Conservation (phyloP, 2,329 filamentous ascomycete genomes). For the Aureobasidium sp. region DNA sequence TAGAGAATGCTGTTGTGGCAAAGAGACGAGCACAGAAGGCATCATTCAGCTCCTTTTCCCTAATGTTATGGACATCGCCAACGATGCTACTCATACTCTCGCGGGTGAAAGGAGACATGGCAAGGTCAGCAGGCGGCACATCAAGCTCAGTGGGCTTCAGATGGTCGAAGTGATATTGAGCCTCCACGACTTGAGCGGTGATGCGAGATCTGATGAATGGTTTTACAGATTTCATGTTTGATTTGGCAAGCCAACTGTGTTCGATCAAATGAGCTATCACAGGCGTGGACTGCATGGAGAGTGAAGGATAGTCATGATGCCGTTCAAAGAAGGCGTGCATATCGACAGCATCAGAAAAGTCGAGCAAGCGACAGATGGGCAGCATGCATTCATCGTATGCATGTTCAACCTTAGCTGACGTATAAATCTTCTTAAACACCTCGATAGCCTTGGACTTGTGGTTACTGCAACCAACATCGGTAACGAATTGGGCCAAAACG, state of each 20-base stretch:
- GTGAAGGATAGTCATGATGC: conserved; percentile 33
- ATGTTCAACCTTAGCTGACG: conserved; percentile 28
- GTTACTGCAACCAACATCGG: conserved; percentile 19
- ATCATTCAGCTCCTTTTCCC: conserved; percentile 52
- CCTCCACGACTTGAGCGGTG: background rate
- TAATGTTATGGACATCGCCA: conserved; percentile 37
- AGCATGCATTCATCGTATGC: conserved; percentile 38
- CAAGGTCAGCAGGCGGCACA: background rate
- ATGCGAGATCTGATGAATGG: background rate
- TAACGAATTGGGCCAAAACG: conserved; percentile 13
- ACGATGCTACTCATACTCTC: conserved; percentile 30
- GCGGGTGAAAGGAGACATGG: conserved; percentile 17
- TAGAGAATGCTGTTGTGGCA: conserved; percentile 65
- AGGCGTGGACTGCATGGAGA: conserved; percentile 26
- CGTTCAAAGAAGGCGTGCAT: conserved; percentile 37
- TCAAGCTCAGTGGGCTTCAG: background rate
- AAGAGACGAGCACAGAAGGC: conserved; percentile 72
- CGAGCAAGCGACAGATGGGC: conserved; percentile 7
- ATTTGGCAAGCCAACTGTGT: background rate
- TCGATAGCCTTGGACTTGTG: conserved; percentile 15
- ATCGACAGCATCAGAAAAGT: conserved; percentile 24
- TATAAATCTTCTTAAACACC: conserved; percentile 33
- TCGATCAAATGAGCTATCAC: conserved; percentile 23
- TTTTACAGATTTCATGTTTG: background rate
- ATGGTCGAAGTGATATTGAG: background rate